Evolutionary conservation across 1,284 basidiomycete genomes (phyloP).

Genomic region (Cryptococcus wingfieldii): DNA sequence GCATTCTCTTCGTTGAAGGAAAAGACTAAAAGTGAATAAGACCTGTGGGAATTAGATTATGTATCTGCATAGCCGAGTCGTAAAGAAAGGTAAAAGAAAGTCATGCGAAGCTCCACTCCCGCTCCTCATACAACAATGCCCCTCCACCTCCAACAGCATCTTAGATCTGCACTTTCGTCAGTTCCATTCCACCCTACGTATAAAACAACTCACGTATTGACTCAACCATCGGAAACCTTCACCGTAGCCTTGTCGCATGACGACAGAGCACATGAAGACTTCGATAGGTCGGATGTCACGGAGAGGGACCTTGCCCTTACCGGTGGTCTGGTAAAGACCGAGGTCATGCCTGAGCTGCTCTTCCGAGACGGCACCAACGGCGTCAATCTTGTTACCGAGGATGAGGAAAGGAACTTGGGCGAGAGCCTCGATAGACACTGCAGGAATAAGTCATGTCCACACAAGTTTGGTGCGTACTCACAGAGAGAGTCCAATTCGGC

Average conservation of each 20-base stretch:
- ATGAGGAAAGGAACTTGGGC: conserved; percentile 97
- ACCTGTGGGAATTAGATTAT: neutral
- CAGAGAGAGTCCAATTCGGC: conserved; percentile 91
- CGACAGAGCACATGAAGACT: conserved; percentile 99
- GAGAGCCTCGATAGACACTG: conserved; percentile 75
- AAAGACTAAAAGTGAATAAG: neutral
- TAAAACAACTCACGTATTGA: conserved; percentile 69
- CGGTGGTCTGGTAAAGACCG: conserved; percentile 96
- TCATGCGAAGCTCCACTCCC: neutral
- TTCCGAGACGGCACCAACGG: conserved; percentile 94
- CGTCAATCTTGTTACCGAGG: conserved; percentile 99
- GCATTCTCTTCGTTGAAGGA: neutral
- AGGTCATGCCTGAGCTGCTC: conserved; percentile 94
- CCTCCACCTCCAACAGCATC: neutral
- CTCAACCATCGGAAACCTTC: conserved; percentile 99
- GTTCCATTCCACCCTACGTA: neutral
- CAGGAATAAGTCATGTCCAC: neutral
- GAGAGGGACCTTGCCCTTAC: conserved; percentile 97
- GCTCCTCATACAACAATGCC: neutral
- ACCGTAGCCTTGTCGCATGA: conserved; percentile 97
- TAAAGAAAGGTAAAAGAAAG: neutral
- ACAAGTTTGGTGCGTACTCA: conserved; percentile 19
- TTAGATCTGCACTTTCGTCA: neutral
- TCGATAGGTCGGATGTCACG: conserved; percentile 97
- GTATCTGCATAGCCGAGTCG: neutral